Base-by-base conservation (phyloP, 2,329 filamentous ascomycete species). In the Botrytis paeoniae region DNA sequence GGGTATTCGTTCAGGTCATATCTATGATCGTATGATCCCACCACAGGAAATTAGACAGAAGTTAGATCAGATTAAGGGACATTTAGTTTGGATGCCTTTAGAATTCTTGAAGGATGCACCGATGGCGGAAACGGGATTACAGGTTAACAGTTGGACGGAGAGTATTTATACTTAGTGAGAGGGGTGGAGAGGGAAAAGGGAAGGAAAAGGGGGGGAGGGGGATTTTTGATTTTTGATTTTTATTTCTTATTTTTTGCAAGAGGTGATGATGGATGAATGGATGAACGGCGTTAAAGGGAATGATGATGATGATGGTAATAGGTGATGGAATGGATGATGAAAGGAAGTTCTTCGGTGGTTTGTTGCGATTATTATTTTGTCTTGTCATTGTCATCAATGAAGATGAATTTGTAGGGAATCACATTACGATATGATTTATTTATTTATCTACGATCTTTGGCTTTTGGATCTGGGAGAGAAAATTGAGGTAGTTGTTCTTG, bases 21-120 rank as follows among this genome's bases (percentile, higher is more conserved):
- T 98, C 74, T 97, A 93, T 78, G 94, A 97, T 81, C 89, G 89
- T 73, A 93, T 92, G 82, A 87, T 92, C 81, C 91, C 92, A 0
- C 88, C 90, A 0, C 85, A 90, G 37, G 91, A 97, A 72, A 89
- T 96, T 10, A 87, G 93, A 25, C 82, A 86, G 76, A 94, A 95
- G 81, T 84, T 98, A 68, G 90, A 94, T 78, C 86, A 91, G 79
- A 89, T 98, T 77, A 91, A 90, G 83, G 95, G 95, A 0, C 95
- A 98, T 84, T 82, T 98, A 59, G 95, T 98, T 10, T 97, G 93
- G 93, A 95, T 97, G 91, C 94, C 94, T n/a, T 82, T 98, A 79
- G 89, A 94, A 63, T 98, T 97, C 81, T 82, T 98, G 80, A 86
- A 88, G 78, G 90, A 97, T 76, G 94, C 91, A 0, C 87, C 93